Evolutionary conservation across 2,329 filamentous ascomycete species (phyloP).

Genomic region (Sclerotinia trifoliorum): DNA sequence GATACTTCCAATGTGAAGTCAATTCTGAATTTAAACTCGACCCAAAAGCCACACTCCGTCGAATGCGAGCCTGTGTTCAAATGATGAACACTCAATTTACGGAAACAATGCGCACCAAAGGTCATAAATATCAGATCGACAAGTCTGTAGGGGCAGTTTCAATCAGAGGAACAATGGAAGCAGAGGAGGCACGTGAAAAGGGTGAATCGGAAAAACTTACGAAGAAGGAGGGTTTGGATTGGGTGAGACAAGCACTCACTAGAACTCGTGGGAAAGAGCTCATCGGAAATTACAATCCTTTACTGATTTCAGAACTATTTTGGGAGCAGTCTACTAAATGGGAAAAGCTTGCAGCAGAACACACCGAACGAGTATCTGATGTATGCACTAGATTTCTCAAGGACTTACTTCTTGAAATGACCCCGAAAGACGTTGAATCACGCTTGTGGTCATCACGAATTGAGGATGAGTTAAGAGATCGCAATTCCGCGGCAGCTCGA

Average conservation of each 20-base stretch:
- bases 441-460: constrained; percentile 18
- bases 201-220: constrained; percentile 31
- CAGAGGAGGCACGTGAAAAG: not conserved
- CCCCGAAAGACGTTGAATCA: constrained; percentile 17
- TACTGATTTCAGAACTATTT: constrained; percentile 44
- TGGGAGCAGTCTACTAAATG: constrained; percentile 43
- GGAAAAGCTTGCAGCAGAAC: constrained; percentile 36
- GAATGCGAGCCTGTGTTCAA: constrained; percentile 39
- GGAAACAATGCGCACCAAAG: constrained; percentile 31
- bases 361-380: constrained; percentile 29
- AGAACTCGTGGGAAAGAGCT: constrained; percentile 41
- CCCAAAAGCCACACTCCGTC: constrained; percentile 24
- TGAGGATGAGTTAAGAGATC: constrained; percentile 4
- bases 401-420: constrained; percentile 3
- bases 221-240: constrained; percentile 31
- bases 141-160: constrained; percentile 20
- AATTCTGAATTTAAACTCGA: constrained; percentile 27
- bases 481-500: not conserved
- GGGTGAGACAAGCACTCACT: constrained; percentile 31
- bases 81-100: constrained; percentile 37
- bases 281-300: constrained; percentile 43
- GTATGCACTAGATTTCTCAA: constrained; percentile 25
- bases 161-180: not conserved
- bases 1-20: constrained; percentile 33
- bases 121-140: constrained; percentile 39